Evolutionary conservation across 768 basidiomycete species (phyloP).

Genomic region (Hygrophoropsis aurantiaca): DNA sequence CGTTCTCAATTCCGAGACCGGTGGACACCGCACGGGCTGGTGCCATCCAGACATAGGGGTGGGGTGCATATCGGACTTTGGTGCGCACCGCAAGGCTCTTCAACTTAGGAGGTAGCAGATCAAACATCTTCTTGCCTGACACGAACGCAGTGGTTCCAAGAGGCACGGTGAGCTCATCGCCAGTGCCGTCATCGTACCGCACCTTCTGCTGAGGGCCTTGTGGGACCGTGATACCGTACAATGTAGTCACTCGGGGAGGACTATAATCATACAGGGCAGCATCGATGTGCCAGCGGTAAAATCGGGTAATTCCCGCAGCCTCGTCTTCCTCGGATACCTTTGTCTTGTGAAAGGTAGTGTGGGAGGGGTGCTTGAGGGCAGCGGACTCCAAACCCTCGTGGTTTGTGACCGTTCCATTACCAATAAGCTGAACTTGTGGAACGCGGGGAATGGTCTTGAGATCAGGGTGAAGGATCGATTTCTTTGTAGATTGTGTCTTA

Average conservation of each 20-base stretch:
- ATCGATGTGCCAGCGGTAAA: constrained; percentile 93
- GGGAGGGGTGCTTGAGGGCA: constrained; percentile 82
- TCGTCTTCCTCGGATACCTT: constrained; percentile 72
- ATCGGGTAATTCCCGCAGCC: constrained; percentile 75
- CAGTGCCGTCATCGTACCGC: constrained; percentile 85
- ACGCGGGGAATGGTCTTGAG: constrained; percentile 88
- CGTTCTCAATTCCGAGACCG: constrained; percentile 79
- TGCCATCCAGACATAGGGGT: constrained; percentile 92
- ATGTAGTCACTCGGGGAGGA: constrained; percentile 82
- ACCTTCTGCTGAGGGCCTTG: constrained; percentile 60
- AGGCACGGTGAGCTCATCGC: constrained; percentile 79
- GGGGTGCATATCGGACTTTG: constrained; percentile 77
- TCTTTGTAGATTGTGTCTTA: constrained; percentile 70
- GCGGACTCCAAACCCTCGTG: constrained; percentile 80
- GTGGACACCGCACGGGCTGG: constrained; percentile 71
- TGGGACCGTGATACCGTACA: constrained; percentile 78
- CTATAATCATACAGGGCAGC: constrained; percentile 78
- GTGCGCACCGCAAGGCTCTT: constrained; percentile 82
- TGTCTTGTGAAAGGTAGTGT: constrained; percentile 87
- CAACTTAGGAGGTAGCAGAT: constrained; percentile 63
- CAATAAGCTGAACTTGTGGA: constrained; percentile 90
- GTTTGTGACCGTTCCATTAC: constrained; percentile 77
- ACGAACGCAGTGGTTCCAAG: constrained; percentile 86
- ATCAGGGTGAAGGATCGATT: constrained; percentile 85
- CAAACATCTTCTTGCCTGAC: constrained; percentile 82